phyloP scores from a whole-genome alignment of 352 stramenopile genomes.

The Hyaloperonospora brassicae region DNA sequence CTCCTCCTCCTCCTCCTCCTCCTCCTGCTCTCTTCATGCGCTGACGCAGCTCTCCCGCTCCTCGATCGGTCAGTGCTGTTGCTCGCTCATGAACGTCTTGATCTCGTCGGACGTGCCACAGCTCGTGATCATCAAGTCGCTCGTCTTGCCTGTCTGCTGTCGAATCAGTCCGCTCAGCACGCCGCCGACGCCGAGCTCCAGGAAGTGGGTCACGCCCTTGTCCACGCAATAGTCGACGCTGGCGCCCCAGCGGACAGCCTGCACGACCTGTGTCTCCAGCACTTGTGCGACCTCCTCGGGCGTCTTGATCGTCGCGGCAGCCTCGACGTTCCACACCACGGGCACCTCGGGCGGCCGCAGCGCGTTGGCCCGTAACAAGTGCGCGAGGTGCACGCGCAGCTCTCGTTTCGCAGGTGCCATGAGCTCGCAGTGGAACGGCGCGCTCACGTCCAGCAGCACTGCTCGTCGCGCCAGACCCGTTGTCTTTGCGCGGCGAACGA shows the following conservation, averaged over 20 bases:
- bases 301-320: constrained; percentile 32
- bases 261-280: constrained; percentile 55
- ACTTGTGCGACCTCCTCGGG: constrained; percentile 32
- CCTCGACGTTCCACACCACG: constrained; percentile 80
- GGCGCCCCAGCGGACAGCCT: constrained; percentile 68
- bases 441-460: constrained; percentile 68
- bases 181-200: constrained; percentile 63
- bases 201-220: constrained; percentile 38
- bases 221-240: constrained; percentile 69
- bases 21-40: no score
- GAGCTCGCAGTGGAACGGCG: constrained; percentile 75
- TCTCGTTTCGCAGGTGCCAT: constrained; percentile 61
- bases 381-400: constrained; percentile 34
- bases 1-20: no score
- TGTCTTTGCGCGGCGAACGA: constrained; percentile 50
- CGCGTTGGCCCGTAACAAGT: constrained; percentile 19
- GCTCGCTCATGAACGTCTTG: constrained; percentile 30
- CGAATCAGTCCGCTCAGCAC: constrained; percentile 71
- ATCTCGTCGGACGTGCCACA: constrained; percentile 57
- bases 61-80: constrained; percentile 2
- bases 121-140: constrained; percentile 26
- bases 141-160: constrained; percentile 38
- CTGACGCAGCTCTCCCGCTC: background rate
- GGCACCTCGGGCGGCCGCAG: constrained; percentile 40
- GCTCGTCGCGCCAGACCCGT: constrained; percentile 65